Evolutionary conservation across 202 grass and related monocot species (phyloP).

Genomic region (Setaria viridis): DNA sequence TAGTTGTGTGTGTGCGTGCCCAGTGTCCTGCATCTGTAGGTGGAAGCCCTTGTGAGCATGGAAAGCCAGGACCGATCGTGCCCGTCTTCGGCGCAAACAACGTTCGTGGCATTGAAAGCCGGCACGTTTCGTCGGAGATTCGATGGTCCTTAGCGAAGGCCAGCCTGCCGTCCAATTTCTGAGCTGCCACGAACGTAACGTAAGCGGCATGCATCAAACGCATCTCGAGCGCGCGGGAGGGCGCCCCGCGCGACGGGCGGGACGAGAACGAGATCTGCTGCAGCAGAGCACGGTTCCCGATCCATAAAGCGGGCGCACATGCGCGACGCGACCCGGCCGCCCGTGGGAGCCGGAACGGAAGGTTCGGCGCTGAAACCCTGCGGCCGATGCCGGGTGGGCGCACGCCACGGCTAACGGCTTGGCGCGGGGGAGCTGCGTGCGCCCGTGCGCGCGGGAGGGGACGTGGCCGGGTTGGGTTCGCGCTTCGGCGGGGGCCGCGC

Average conservation of each 20-base stretch:
- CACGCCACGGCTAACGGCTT: background rate
- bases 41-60: background rate
- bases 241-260: background rate
- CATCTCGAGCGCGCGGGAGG: background rate
- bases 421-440: too few species aligned
- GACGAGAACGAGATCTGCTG: conserved; percentile 32
- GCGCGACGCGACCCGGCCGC: background rate
- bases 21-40: background rate
- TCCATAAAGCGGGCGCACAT: conserved; percentile 35
- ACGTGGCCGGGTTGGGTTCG: background rate
- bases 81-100: background rate
- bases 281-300: background rate
- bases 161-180: background rate
- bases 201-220: too few species aligned
- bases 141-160: background rate
- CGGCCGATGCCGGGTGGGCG: background rate
- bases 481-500: too few species aligned
- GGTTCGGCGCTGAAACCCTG: background rate
- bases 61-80: background rate
- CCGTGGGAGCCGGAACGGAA: background rate
- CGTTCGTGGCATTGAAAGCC: background rate
- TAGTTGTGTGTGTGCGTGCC: too few species aligned
- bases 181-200: background rate
- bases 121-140: background rate
- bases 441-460: background rate